Evolutionary conservation across 768 basidiomycete genomes (phyloP).

Genomic region (Daedaleopsis nitida): DNA sequence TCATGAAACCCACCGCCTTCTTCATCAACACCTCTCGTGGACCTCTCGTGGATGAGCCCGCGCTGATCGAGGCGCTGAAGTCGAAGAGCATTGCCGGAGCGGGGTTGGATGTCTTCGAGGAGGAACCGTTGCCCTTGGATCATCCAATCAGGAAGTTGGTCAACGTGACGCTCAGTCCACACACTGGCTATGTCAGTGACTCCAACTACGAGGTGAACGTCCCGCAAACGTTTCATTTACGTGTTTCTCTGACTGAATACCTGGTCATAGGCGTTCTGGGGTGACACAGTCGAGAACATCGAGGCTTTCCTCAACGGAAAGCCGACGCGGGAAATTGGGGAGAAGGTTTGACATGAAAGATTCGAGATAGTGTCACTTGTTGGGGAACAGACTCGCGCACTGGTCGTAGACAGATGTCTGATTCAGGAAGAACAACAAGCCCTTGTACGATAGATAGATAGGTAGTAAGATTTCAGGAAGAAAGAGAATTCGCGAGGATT

Average conservation of each 20-base stretch:
- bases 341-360: background rate
- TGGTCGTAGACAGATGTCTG: too few relatives aligned
- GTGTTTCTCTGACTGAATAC: background rate
- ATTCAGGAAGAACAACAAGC: background rate
- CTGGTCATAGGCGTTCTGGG: constrained; percentile 47
- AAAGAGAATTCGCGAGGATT: constrained; percentile 8
- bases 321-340: constrained; percentile 30
- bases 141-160: constrained; percentile 52
- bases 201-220: constrained; percentile 49
- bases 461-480: background rate
- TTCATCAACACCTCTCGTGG: constrained; percentile 72
- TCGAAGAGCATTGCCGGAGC: constrained; percentile 55
- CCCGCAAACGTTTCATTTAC: background rate
- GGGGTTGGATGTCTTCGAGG: constrained; percentile 66
- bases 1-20: constrained; percentile 60
- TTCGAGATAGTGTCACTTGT: too few relatives aligned
- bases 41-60: constrained; percentile 61
- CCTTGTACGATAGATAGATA: background rate
- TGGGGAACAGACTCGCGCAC: too few relatives aligned
- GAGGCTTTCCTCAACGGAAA: constrained; percentile 50
- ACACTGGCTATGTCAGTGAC: constrained; percentile 59
- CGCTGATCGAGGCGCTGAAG: constrained; percentile 50
- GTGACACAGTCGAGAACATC: constrained; percentile 61
- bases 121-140: constrained; percentile 63
- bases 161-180: constrained; percentile 63